These are phyloP conservation scores for Rickenella mellea DNA, from an alignment of 768 basidiomycete genomes.

Conservation along the genomic window DNA sequence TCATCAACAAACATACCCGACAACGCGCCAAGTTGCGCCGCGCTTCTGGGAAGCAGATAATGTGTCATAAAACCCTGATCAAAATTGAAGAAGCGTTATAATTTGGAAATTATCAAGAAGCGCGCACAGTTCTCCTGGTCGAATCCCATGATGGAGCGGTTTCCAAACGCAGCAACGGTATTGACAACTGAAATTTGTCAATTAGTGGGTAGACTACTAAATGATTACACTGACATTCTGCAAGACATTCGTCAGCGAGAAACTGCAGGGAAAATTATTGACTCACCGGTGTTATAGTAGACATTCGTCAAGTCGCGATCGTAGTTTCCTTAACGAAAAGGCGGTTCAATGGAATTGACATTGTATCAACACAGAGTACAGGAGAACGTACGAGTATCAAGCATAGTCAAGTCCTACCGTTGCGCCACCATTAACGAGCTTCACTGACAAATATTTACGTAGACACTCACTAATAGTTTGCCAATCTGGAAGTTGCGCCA, in stretches of 20 bases:
- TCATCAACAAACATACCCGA: slow-evolving; percentile 6
- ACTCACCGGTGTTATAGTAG: slow-evolving; percentile 17
- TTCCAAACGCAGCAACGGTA: slow-evolving; percentile 7
- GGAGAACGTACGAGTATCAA: slow-evolving; percentile 15
- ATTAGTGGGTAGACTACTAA: not conserved
- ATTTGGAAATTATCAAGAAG: not conserved
- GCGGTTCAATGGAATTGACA: not conserved
- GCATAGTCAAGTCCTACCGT: slow-evolving; percentile 16
- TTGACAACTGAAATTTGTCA: slow-evolving; percentile 8
- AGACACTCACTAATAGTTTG: slow-evolving; percentile 12
- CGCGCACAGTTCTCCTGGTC: slow-evolving; percentile 16
- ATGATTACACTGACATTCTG: not conserved
- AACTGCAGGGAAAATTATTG: not conserved
- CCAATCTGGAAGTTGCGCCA: slow-evolving; percentile 21
- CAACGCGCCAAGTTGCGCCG: slow-evolving; percentile 18
- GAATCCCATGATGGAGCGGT: slow-evolving; percentile 17
- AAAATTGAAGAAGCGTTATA: not conserved
- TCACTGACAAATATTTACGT: not conserved
- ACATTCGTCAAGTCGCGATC: slow-evolving; percentile 19
- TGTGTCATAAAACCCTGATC: slow-evolving; percentile 10
- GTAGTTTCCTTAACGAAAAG: slow-evolving; percentile 10
- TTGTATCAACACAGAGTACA: not conserved
- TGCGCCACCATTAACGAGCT: not conserved
- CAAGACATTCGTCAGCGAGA: too few species aligned
- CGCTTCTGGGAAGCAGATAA: slow-evolving; percentile 10